phyloP scores from a whole-genome alignment of 768 basidiomycete species.

The Mycena filopes region DNA sequence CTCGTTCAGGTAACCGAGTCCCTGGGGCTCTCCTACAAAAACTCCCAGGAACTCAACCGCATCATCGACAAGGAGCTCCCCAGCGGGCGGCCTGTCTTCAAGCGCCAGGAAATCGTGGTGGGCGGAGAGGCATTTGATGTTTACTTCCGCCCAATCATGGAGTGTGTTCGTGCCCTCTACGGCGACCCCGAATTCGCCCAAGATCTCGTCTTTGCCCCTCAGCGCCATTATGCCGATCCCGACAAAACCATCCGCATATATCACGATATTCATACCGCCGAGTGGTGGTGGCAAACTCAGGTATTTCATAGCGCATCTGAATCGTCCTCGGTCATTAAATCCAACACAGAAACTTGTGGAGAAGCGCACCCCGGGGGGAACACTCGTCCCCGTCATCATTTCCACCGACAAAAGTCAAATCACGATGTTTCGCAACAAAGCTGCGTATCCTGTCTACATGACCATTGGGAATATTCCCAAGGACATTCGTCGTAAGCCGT shows the following conservation, averaged over 20 bases:
- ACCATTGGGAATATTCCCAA: constrained; percentile 60
- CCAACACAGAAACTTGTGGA: constrained; percentile 11
- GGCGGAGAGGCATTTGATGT: constrained; percentile 39
- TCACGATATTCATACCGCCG: constrained; percentile 57
- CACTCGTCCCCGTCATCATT: constrained; percentile 55
- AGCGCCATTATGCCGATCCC: constrained; percentile 44
- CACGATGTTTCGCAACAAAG: constrained; percentile 51
- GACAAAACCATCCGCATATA: constrained; percentile 34
- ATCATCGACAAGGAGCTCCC: constrained; percentile 46
- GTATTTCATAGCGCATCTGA: too few species aligned
- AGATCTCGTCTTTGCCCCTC: constrained; percentile 42
- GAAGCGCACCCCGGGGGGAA: constrained; percentile 39
- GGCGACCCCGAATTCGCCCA: constrained; percentile 42
- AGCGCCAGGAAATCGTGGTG: constrained; percentile 35
- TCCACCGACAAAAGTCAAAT: constrained; percentile 58
- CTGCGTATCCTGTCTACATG: constrained; percentile 58
- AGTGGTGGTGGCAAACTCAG: constrained; percentile 66
- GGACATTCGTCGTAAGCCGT: constrained; percentile 49
- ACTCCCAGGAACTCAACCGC: constrained; percentile 41
- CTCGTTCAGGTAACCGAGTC: too few species aligned
- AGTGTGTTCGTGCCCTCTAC: constrained; percentile 43
- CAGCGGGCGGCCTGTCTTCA: constrained; percentile 37
- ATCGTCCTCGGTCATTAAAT: too few species aligned
- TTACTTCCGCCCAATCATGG: constrained; percentile 42
- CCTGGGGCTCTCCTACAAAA: constrained; percentile 47